These are phyloP conservation scores for Ascochyta fabae DNA, from an alignment of 2,329 filamentous ascomycete genomes.

Conservation along the genomic window DNA sequence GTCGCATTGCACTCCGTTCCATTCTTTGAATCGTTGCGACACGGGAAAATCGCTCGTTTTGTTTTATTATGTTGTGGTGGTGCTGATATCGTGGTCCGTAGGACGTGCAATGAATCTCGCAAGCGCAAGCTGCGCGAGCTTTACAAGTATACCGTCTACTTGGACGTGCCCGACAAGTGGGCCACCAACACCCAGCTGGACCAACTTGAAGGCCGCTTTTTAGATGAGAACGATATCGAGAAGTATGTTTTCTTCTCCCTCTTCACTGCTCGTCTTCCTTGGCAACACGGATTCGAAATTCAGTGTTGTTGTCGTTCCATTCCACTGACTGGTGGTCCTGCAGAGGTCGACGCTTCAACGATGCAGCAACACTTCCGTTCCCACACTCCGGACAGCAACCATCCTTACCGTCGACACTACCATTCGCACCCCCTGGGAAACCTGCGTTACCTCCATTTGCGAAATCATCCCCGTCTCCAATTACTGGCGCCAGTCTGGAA, in stretches of 20 bases:
- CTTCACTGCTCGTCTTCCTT: not conserved
- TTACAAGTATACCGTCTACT: constrained; percentile 74
- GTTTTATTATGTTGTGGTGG: constrained; percentile 46
- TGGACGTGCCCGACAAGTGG: constrained; percentile 51
- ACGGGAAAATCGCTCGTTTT: constrained; percentile 50
- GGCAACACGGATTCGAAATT: not conserved
- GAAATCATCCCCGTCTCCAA: constrained; percentile 33
- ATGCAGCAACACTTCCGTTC: constrained; percentile 59
- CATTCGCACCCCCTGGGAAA: constrained; percentile 32
- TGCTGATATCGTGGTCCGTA: constrained; percentile 47
- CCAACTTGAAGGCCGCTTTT: constrained; percentile 61
- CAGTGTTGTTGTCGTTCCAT: constrained; percentile 29
- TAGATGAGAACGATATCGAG: constrained; percentile 64
- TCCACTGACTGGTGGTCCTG: constrained; percentile 37
- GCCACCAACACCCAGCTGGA: constrained; percentile 60
- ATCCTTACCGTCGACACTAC: constrained; percentile 33
- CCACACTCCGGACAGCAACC: constrained; percentile 35
- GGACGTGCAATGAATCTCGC: constrained; percentile 72
- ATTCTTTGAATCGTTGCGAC: constrained; percentile 44
- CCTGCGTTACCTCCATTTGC: constrained; percentile 16
- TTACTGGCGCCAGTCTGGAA: constrained; percentile 34
- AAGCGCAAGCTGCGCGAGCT: constrained; percentile 91
- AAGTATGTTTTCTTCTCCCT: constrained; percentile 54
- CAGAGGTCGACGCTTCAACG: constrained; percentile 65
- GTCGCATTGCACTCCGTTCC: constrained; percentile 38